A percentile compares a stretch with the other conserved stretches of the same genome.
Conservation (phyloP, 139 green algal species). For the Chlorella sp. region DNA sequence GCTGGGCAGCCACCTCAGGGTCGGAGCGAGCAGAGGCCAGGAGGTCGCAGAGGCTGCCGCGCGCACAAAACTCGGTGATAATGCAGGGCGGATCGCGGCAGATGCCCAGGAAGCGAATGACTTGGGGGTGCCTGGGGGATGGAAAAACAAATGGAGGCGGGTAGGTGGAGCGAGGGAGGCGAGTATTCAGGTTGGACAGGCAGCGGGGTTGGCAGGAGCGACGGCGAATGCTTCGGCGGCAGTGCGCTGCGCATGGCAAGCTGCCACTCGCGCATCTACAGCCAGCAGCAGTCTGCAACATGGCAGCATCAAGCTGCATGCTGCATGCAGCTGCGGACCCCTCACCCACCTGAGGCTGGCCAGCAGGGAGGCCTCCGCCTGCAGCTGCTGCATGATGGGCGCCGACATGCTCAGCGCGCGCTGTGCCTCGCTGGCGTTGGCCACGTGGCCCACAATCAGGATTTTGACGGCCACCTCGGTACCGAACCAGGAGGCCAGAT, state of each 20-base stretch:
- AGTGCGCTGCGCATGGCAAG: too few relatives aligned
- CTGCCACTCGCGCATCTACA: too few relatives aligned
- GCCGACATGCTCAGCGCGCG: neutral
- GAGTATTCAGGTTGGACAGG: too few relatives aligned
- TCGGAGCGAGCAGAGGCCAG: neutral
- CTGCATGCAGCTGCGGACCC: too few relatives aligned
- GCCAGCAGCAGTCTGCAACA: too few relatives aligned
- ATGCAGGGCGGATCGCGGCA: neutral
- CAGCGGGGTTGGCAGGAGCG: too few relatives aligned
- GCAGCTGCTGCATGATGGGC: neutral
- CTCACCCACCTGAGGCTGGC: neutral
- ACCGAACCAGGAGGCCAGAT: neutral
- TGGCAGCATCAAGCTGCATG: too few relatives aligned
- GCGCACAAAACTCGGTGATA: neutral
- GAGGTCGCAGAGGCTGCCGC: neutral
- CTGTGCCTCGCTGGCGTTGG: neutral
- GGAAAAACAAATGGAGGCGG: too few relatives aligned
- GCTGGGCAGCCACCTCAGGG: neutral
- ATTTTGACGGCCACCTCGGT: constrained; percentile 4
- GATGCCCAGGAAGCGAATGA: neutral
- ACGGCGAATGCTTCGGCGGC: too few relatives aligned
- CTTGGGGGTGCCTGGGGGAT: neutral
- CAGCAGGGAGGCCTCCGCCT: constrained; percentile 2
- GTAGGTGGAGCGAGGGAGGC: neutral
- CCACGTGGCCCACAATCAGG: neutral